phyloP scores from a whole-genome alignment of 345 rosid species.

The Litchi chinensis region DNA sequence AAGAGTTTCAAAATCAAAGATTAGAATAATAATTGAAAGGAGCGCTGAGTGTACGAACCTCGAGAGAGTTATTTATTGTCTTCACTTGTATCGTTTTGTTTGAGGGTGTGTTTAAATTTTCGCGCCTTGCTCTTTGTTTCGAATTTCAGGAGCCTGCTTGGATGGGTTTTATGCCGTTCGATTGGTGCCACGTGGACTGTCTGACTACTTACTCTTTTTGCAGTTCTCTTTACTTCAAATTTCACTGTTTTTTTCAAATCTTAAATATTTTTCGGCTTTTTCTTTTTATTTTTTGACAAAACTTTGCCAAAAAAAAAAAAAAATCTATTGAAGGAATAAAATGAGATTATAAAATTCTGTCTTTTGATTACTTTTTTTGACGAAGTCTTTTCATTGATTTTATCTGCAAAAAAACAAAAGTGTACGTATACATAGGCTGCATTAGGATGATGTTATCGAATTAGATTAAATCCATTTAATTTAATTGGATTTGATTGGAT shows the following conservation, averaged over 20 bases:
- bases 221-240: neutral
- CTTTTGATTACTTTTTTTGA: no score
- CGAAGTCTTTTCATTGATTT: no score
- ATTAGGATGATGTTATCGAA: no score
- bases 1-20: neutral
- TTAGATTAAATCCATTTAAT: no score
- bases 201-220: neutral
- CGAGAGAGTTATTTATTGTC: neutral
- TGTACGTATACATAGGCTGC: no score
- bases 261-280: neutral
- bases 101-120: constrained; percentile 40
- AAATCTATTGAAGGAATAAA: no score
- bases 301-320: no score
- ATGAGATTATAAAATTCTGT: no score
- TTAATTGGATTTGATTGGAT: no score
- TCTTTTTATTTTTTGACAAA: no score
- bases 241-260: neutral
- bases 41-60: constrained; percentile 12
- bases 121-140: constrained; percentile 52
- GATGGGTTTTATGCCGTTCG: neutral
- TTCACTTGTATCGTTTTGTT: neutral
- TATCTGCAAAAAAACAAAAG: no score
- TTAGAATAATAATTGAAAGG: neutral
- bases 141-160: constrained; percentile 27
- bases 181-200: constrained; percentile 17